Evolutionary conservation across 225 moss, liverwort and hornwort species (phyloP), one percentile per base, ranked within the genome.

Genomic region (Polytrichum formosum): DNA sequence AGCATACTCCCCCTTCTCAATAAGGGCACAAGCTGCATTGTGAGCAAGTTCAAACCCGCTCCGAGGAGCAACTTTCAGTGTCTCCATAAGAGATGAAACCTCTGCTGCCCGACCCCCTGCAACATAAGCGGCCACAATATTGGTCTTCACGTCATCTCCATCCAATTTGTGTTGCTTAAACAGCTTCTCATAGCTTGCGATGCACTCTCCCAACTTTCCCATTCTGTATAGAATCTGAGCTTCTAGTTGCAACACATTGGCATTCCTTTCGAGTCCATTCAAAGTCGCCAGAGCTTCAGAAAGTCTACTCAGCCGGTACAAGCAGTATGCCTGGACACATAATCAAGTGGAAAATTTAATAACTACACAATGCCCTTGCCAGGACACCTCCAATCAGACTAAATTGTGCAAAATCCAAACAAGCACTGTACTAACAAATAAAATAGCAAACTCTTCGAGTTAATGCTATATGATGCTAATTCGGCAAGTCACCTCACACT

Each of bases 61-160:
- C 27, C 77, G 87, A 28, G 91, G 80, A 61, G 88, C 79, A 9
- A 87, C 90, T 77, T 91, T 90, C 71, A 98, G 73, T 7, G 83
- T 77, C 8, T 89, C 94, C 90, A 98, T 90, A 19, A 88, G 84
- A 23, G 82, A 79, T 26, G 86, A 87, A 59, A 98, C 98, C 29
- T 98, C 98, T 18, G 74, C 53, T n/a, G 91, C 85, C 53, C 91
- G 79, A 46, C 88, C 98, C 65, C 88, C 94, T 26, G 90, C 88
- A 46, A 94, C 91, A 71, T 88, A 94, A 53, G 98, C 94, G 6
- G 98, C 98, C 56, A 98, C 82, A 56, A 94, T 76, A 70, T 98
- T 98, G 80, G 92, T 89, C 83, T 94, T 98, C 62, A 98, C 91
- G 72, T 97, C 96, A 61, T 87, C 90, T 2, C 90, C 84, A 26